Percentiles rank a stretch among this genome's conserved stretches.
phyloP scores from a whole-genome alignment of 345 rosid genomes.

The Ceriops decandra region DNA sequence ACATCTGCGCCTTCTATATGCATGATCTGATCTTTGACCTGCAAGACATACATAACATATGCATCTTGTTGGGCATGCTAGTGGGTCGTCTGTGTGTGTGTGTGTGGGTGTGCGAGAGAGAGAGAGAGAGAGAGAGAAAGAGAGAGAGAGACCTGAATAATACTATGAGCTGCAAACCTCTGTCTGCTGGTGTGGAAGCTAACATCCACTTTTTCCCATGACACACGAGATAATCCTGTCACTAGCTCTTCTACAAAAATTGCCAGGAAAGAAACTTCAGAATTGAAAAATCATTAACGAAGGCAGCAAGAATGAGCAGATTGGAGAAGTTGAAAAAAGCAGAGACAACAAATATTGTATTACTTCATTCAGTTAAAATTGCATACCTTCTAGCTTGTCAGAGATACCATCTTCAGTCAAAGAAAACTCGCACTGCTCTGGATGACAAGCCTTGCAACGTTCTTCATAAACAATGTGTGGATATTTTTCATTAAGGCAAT shows the following conservation, averaged over 20 bases:
- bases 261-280: constrained; percentile 1
- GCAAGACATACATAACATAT: constrained; percentile 13
- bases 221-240: constrained; percentile 67
- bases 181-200: constrained; percentile 78
- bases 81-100: too few species aligned
- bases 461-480: constrained; percentile 91
- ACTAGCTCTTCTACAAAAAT: constrained; percentile 69
- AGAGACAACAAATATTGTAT: too few species aligned
- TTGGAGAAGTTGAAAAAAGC: not conserved
- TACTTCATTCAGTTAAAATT: not conserved
- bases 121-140: not conserved
- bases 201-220: constrained; percentile 97
- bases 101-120: constrained; percentile 1
- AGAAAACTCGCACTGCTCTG: constrained; percentile 34
- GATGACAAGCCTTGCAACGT: constrained; percentile 67
- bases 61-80: not conserved
- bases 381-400: constrained; percentile 78
- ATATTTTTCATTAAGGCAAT: constrained; percentile 61
- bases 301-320: not conserved
- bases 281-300: not conserved
- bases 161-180: constrained; percentile 90
- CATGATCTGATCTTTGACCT: constrained; percentile 70
- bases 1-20: constrained; percentile 93
- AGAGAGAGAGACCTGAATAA: constrained; percentile 69
- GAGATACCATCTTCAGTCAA: constrained; percentile 37